phyloP scores from a whole-genome alignment of 1,284 basidiomycete genomes.

The Tilletiopsis washingtonensis region DNA sequence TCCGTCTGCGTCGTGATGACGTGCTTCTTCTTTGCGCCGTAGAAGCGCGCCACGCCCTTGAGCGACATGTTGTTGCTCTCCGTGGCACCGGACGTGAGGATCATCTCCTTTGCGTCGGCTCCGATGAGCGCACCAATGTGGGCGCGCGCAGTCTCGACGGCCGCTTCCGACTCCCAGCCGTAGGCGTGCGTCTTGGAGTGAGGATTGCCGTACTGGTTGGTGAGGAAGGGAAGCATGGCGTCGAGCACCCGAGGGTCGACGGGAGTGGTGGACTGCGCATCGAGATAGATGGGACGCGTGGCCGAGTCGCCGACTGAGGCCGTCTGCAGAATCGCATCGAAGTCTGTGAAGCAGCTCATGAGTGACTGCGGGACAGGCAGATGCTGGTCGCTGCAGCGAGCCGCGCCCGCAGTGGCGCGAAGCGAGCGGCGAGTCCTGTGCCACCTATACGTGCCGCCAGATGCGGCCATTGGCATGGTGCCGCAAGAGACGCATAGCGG shows the following conservation, averaged over 20 bases:
- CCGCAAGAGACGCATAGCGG: too few relatives aligned
- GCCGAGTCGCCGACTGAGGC: constrained; percentile 21
- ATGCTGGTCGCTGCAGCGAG: too few relatives aligned
- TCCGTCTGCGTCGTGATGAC: constrained; percentile 62
- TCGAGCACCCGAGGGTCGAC: constrained; percentile 95
- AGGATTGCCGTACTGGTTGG: constrained; percentile 96
- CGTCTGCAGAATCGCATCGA: constrained; percentile 16
- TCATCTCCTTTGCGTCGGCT: constrained; percentile 87
- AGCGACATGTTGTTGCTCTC: constrained; percentile 98
- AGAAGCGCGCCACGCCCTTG: constrained; percentile 90
- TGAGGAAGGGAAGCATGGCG: constrained; percentile 90
- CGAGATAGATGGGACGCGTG: constrained; percentile 44
- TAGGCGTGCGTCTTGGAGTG: constrained; percentile 97
- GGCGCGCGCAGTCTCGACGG: constrained; percentile 83
- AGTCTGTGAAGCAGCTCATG: too few relatives aligned
- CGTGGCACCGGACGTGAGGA: constrained; percentile 97
- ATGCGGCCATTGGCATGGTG: too few relatives aligned
- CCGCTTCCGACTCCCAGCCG: constrained; percentile 96
- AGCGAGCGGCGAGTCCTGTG: too few relatives aligned
- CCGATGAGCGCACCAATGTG: constrained; percentile 85
- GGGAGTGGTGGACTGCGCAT: constrained; percentile 69
- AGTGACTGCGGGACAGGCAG: too few relatives aligned
- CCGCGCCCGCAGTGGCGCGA: too few relatives aligned
- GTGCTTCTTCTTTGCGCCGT: constrained; percentile 45
- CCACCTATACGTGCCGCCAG: too few relatives aligned